Evolutionary conservation across 2,329 filamentous ascomycete species (phyloP), one percentile per base, ranked within the genome.

Genomic region (Beauveria bassiana): DNA sequence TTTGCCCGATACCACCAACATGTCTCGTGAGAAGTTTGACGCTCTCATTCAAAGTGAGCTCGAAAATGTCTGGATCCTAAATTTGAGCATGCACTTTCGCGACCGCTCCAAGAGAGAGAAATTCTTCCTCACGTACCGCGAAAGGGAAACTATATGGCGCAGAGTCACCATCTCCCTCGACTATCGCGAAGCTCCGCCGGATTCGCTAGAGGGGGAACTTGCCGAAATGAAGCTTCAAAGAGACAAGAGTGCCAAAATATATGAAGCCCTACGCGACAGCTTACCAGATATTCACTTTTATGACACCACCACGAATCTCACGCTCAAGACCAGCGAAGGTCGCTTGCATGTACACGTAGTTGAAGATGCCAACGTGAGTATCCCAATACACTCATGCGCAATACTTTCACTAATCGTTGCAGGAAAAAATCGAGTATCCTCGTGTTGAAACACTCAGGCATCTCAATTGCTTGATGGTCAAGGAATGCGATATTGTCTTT

Each of bases 81-180:
- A 99, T 70, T 82, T 98, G 63, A 97, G 92, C 75, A 97, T 99
- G 95, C 92, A 96, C 73, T 99, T 97, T 73, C 86, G 93, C 63
- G 95, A 99, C 75, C 88, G 89, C 69, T 96, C 93, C 14, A 90
- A 90, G 68, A 85, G 93, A 49, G 95, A 99, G 74, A 99, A 99
- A 73, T 98, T 98, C 78, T 99, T 98, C 73, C 87, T 99, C 65
- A 98, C 95, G 0, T 99, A 90, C 72, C 90, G 92, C 53, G 89
- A 96, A 72, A 83, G 84, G 53, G 86, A 90, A 5, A 88, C 85
- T 64, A 79, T 85, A 64, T 96, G 93, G 90, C 86, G 91, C 61
- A 84, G 93, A 55, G 89, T 99, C 56, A 98, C 95, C 3, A 86
- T 99, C 34, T 97, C 95, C 1, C 85, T 96, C 68, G 95, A 99